A percentile compares a stretch with the other conserved stretches of the same genome.
Evolutionary conservation across 1,139 yeast species (phyloP).

Genomic region (Eremothecium cymbalariae): DNA sequence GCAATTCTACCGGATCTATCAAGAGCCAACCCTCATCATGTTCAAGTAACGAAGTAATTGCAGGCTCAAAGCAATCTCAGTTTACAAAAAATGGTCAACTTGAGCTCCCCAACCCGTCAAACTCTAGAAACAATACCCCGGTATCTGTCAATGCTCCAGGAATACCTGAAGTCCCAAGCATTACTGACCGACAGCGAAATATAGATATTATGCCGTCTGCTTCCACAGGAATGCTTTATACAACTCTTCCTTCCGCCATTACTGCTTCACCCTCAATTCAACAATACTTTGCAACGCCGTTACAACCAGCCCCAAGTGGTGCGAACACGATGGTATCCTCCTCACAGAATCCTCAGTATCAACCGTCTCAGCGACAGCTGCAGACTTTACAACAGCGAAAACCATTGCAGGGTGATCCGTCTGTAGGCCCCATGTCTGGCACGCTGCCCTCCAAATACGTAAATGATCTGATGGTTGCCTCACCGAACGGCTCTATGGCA

Average conservation of each 20-base stretch:
- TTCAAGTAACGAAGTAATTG: conserved; percentile 6
- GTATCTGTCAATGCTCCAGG: conserved; percentile 9
- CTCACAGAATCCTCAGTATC: conserved; percentile 11
- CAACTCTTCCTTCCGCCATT: conserved; percentile 13
- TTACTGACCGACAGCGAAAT: conserved; percentile 9
- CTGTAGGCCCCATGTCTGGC: conserved; percentile 22
- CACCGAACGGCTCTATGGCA: conserved; percentile 26
- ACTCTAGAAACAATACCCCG: conserved; percentile 10
- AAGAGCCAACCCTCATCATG: conserved; percentile 15
- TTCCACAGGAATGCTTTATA: conserved; percentile 10
- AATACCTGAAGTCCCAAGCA: conserved; percentile 8
- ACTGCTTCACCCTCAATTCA: conserved; percentile 17
- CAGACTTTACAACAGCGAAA: conserved; percentile 15
- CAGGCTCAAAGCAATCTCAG: conserved; percentile 8
- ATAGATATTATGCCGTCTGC: conserved; percentile 4
- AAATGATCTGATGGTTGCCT: conserved; percentile 29
- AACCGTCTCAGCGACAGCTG: conserved; percentile 12
- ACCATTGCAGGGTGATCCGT: conserved; percentile 11
- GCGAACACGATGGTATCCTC: conserved; percentile 8
- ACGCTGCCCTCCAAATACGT: conserved; percentile 29
- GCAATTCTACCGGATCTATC: conserved; percentile 10
- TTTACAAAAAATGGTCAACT: conserved; percentile 8
- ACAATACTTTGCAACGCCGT: conserved; percentile 18
- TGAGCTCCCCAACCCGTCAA: conserved; percentile 11
- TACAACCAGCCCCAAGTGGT: conserved; percentile 9